Percentiles rank a stretch among this genome's conserved stretches.
These are phyloP conservation scores for Pinus albicaulis DNA, from an alignment of 75 land plant species.

Conservation along the genomic window DNA sequence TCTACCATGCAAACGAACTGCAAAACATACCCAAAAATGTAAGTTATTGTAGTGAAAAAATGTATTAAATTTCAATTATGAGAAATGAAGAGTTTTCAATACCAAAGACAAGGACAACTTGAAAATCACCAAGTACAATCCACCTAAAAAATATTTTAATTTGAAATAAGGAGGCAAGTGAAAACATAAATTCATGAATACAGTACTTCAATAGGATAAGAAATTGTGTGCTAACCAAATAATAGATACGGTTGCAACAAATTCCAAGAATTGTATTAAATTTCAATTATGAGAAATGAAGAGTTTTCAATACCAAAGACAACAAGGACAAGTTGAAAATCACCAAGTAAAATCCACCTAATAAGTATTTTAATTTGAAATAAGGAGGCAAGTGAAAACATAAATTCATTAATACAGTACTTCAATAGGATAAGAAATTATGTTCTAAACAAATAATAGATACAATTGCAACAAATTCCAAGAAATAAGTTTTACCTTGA, in stretches of 20 bases:
- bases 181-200: too few species aligned
- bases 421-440: background rate
- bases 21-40: conserved; percentile 7
- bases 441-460: background rate
- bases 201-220: too few species aligned
- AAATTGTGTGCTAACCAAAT: too few species aligned
- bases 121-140: too few species aligned
- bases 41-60: background rate
- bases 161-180: too few species aligned
- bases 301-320: background rate
- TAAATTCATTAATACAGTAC: background rate
- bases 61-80: too few species aligned
- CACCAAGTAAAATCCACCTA: background rate
- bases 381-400: background rate
- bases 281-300: background rate
- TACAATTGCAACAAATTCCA: background rate
- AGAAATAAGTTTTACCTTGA: conserved; percentile 51
- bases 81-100: too few species aligned
- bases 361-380: background rate
- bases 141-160: too few species aligned
- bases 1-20: conserved; percentile 68
- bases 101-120: too few species aligned
- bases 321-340: background rate
- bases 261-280: background rate
- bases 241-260: too few species aligned